These are phyloP conservation scores for Suillus occidentalis DNA, from an alignment of 768 basidiomycete species.

Conservation along the genomic window DNA sequence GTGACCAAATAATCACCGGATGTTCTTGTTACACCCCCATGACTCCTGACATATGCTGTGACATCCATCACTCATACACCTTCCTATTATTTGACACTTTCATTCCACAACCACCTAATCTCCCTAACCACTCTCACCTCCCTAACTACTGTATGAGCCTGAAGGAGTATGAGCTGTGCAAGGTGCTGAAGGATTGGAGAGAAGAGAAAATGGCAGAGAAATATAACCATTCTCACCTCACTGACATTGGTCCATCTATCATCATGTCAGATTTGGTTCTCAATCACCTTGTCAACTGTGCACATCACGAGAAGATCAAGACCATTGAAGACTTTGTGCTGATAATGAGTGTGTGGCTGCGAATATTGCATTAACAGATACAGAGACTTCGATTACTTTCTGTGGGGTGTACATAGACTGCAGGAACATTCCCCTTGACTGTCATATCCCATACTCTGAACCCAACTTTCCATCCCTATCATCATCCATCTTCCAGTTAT, in stretches of 20 bases:
- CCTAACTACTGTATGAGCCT: constrained; percentile 8
- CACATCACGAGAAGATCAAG: background rate
- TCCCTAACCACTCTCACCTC: constrained; percentile 3
- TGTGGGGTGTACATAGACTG: no score
- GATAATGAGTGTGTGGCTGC: no score
- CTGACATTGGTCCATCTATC: background rate
- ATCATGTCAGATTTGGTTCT: background rate
- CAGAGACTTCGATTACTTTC: no score
- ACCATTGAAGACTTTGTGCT: background rate
- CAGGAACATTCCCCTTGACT: no score
- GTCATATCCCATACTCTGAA: no score
- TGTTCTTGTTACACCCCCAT: constrained; percentile 19
- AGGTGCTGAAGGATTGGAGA: constrained; percentile 16
- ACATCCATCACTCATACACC: constrained; percentile 15
- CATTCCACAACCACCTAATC: background rate
- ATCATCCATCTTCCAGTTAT: no score
- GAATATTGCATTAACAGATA: no score
- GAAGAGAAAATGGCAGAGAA: constrained; percentile 4
- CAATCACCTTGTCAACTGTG: background rate
- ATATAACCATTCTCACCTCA: constrained; percentile 2
- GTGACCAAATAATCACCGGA: constrained; percentile 4
- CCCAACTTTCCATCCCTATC: no score
- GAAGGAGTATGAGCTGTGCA: constrained; percentile 5
- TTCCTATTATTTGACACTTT: constrained; percentile 2
- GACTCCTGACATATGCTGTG: constrained; percentile 16